These are phyloP conservation scores for Dictyophora rubrovolvata DNA, from an alignment of 768 basidiomycete genomes.

Conservation along the genomic window DNA sequence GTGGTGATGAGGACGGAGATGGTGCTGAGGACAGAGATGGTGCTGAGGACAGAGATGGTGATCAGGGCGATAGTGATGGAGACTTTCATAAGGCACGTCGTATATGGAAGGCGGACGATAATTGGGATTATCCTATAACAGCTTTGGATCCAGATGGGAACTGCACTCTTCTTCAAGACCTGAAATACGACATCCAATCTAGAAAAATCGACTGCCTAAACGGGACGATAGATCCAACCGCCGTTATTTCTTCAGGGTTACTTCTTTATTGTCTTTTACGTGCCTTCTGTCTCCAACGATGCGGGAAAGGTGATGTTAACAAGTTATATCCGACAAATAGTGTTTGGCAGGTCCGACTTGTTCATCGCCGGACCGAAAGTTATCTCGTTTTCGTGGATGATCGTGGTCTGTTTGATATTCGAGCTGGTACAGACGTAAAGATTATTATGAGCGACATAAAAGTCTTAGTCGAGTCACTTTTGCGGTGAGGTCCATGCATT, in stretches of 20 bases:
- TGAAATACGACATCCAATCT: background rate
- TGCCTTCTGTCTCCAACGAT: background rate
- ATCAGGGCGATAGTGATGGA: no score
- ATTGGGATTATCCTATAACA: no score
- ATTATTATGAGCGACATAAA: no score
- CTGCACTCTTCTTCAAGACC: background rate
- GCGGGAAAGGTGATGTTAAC: background rate
- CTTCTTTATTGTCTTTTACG: background rate
- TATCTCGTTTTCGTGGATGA: background rate
- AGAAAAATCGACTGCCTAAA: background rate
- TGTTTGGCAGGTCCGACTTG: background rate
- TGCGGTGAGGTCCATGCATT: no score
- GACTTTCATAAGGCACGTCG: no score
- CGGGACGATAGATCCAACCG: background rate
- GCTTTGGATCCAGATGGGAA: background rate
- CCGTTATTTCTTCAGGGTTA: background rate
- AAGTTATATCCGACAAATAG: background rate
- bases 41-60: background rate
- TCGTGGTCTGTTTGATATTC: background rate
- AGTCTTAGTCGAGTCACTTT: no score
- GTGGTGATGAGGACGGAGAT: background rate
- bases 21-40: background rate
- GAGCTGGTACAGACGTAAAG: background rate
- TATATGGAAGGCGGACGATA: no score
- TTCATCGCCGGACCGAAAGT: background rate